Percentiles rank a stretch among this genome's conserved stretches.
phyloP scores from a whole-genome alignment of 2,329 filamentous ascomycete species.

The Aspergillus costaricaensis region DNA sequence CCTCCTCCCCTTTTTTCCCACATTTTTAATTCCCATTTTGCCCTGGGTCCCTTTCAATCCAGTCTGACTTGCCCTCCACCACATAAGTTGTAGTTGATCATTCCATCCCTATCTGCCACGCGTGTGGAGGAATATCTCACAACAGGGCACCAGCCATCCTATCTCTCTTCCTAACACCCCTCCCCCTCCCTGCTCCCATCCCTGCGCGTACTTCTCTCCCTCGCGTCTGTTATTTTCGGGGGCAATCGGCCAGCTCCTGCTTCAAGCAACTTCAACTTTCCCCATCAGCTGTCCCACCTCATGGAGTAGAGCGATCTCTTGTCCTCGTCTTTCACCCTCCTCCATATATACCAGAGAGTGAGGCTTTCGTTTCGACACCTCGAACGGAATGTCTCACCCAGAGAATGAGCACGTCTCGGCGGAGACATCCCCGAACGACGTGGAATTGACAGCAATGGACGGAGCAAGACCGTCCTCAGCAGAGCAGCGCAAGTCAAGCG shows the following conservation, averaged over 20 bases:
- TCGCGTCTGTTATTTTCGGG: neutral
- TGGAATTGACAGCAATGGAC: constrained; percentile 10
- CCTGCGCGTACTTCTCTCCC: neutral
- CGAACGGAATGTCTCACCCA: constrained; percentile 14
- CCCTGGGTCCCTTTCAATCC: neutral
- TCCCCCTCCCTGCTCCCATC: neutral
- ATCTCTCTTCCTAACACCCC: neutral
- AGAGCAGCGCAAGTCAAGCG: constrained; percentile 20
- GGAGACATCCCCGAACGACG: constrained; percentile 9
- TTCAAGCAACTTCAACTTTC: neutral
- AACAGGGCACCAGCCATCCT: neutral
- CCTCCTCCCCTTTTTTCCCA: neutral
- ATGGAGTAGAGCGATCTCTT: constrained; percentile 17
- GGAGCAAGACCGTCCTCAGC: constrained; percentile 4
- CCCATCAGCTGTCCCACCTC: neutral
- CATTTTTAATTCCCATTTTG: neutral
- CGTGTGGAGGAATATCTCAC: constrained; percentile 3
- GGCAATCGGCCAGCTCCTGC: neutral
- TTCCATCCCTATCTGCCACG: constrained; percentile 4
- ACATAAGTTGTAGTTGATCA: neutral
- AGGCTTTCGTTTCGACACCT: neutral
- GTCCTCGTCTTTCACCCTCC: neutral
- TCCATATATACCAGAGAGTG: neutral
- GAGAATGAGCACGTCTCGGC: constrained; percentile 10
- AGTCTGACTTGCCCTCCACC: neutral